Evolutionary conservation across 176 grass and related monocot genomes (phyloP), one percentile per base, ranked within the genome.

Genomic region (Raddia distichophylla): DNA sequence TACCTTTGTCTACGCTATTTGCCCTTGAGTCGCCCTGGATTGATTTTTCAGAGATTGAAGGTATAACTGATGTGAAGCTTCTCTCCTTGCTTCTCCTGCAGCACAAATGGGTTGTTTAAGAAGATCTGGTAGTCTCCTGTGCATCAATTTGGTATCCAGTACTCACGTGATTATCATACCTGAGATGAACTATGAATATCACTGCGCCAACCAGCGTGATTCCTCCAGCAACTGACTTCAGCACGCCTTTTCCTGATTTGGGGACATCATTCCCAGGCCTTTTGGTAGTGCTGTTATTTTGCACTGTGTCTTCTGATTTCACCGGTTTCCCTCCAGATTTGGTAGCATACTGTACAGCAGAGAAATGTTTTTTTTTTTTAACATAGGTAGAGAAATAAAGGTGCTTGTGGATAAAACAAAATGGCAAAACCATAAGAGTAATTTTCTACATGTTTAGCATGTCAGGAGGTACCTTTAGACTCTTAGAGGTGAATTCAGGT

Each of bases 221-320:
- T 71, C 89, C 92, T 54, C 89, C 89, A 33, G 83, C 89, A 68
- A 94, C 83, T 22, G 89, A 91, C 66, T 79, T 91, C 5, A 94
- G 64, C 58, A 94, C 10, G 27, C 81, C 83, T 56, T 84, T 87
- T 19, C 79, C 92, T 45, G 85, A 80, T 77, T 86, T 84, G 18
- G 58, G 47, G 18, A 17, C 80, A 69, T 43, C 71, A 17, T 78
- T 86, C 74, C 47, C 67, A 20, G 58, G 63, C 65, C 50, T 68
- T 55, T 58, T 32, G 43, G 64, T 45, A 73, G 17, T n/a, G 2
- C 33, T 58, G 55, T 60, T 80, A n/a, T 76, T 65, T 11, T 50
- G 48, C 59, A 4, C 43, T 60, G 0, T 68, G 11, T 82, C 72
- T 68, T 83, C 74, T 12, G 83, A 61, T 76, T 82, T 32, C 33